These are phyloP conservation scores for Apiotrichum laibachii DNA, from an alignment of 1,284 basidiomycete species.

Conservation along the genomic window DNA sequence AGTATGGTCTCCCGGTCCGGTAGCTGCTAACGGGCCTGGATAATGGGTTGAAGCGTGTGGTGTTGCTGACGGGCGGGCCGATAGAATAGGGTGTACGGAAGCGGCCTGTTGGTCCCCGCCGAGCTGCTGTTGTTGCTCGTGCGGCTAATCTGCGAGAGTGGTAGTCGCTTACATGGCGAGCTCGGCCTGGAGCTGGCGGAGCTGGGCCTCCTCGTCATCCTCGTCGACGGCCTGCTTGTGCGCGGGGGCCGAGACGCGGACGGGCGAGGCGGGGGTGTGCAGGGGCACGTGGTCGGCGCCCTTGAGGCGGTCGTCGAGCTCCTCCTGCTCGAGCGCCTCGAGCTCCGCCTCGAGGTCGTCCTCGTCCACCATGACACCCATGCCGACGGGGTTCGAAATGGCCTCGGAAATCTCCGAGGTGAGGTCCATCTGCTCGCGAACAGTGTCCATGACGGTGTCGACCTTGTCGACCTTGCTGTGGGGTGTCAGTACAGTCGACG, in stretches of 20 bases:
- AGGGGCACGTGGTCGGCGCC: constrained; percentile 88
- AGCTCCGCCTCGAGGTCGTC: constrained; percentile 81
- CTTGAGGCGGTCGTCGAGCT: constrained; percentile 79
- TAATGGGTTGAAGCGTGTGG: too few relatives aligned
- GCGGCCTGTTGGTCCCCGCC: too few relatives aligned
- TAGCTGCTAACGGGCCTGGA: too few relatives aligned
- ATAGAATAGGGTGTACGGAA: too few relatives aligned
- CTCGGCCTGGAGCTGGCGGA: constrained; percentile 86
- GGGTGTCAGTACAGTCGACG: background rate
- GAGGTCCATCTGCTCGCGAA: constrained; percentile 89
- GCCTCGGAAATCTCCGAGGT: constrained; percentile 95
- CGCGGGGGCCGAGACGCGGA: constrained; percentile 50
- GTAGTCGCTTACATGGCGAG: constrained; percentile 66
- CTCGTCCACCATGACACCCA: constrained; percentile 71
- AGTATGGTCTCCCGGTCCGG: too few relatives aligned
- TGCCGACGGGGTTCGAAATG: constrained; percentile 75
- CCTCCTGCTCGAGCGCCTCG: constrained; percentile 86
- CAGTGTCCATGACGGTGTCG: constrained; percentile 83
- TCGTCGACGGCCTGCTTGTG: constrained; percentile 56
- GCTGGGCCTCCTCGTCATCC: constrained; percentile 89
- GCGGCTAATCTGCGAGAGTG: too few relatives aligned
- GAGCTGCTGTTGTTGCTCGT: too few relatives aligned
- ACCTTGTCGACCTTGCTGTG: constrained; percentile 76
- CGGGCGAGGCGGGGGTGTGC: constrained; percentile 71
- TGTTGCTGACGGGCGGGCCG: too few relatives aligned